phyloP scores from a whole-genome alignment of 345 rosid species.

The Eucalyptus globulus region DNA sequence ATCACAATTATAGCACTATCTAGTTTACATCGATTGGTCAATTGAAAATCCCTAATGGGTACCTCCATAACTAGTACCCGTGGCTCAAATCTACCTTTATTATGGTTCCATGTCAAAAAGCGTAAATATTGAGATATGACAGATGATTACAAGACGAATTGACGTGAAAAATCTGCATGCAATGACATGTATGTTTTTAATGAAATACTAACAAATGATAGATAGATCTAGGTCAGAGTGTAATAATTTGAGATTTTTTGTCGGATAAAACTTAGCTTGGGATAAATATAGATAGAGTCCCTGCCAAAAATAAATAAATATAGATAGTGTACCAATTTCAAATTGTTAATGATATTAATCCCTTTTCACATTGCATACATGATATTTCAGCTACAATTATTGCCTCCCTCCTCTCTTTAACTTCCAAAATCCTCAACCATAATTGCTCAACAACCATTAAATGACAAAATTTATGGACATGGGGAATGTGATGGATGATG shows the following conservation, averaged over 20 bases:
- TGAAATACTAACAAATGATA: not conserved
- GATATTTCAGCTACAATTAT: not conserved
- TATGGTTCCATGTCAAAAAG: too few relatives aligned
- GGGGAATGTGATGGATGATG: not conserved
- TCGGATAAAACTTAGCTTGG: accelerated
- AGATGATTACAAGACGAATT: too few relatives aligned
- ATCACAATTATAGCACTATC: not conserved
- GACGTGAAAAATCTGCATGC: not conserved
- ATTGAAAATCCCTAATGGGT: not conserved
- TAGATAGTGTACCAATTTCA: not conserved
- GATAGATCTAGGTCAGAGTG: not conserved
- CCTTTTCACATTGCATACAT: not conserved
- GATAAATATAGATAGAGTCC: not conserved
- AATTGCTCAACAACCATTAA: not conserved
- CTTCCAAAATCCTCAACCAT: not conserved
- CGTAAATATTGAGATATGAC: not conserved
- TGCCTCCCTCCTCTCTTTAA: not conserved
- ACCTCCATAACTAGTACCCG: not conserved
- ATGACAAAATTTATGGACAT: not conserved
- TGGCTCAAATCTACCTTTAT: not conserved
- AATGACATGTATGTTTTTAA: not conserved
- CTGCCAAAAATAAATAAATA: not conserved
- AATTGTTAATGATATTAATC: not conserved
- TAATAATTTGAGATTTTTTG: not conserved
- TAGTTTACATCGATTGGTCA: accelerated